Conservation (phyloP, 2,329 filamentous ascomycete species). For the Alternaria sp. region DNA sequence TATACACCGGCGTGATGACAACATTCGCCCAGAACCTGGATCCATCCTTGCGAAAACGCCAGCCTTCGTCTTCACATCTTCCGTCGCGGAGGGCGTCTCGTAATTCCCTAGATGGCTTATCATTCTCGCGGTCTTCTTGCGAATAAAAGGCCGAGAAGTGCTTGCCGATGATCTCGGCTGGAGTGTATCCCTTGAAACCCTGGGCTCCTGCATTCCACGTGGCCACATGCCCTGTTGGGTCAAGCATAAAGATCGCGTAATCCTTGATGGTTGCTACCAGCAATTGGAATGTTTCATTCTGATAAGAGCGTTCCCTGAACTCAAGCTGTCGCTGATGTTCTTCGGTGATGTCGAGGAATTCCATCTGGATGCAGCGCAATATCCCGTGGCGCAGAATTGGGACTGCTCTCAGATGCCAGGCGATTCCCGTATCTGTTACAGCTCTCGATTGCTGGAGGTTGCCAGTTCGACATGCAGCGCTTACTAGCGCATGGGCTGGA, state of each 20-base stretch:
- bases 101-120: constrained; percentile 61
- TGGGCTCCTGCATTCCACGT: constrained; percentile 66
- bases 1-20: constrained; percentile 63
- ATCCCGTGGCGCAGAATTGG: constrained; percentile 52
- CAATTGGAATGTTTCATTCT: constrained; percentile 64
- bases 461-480: constrained; percentile 46
- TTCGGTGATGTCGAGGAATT: constrained; percentile 49
- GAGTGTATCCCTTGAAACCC: constrained; percentile 62
- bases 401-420: constrained; percentile 49
- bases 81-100: constrained; percentile 61
- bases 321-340: constrained; percentile 44
- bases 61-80: constrained; percentile 65
- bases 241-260: constrained; percentile 68
- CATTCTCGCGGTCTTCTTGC: constrained; percentile 55
- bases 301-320: constrained; percentile 53
- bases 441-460: constrained; percentile 45
- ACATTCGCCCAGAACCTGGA: constrained; percentile 66
- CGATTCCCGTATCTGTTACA: constrained; percentile 27
- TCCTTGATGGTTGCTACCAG: constrained; percentile 67
- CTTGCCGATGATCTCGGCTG: constrained; percentile 62
- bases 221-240: constrained; percentile 60
- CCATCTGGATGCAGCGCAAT: constrained; percentile 53
- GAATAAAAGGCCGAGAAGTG: constrained; percentile 66
- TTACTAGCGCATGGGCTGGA: constrained; percentile 47
- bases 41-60: constrained; percentile 66